Base-by-base conservation (phyloP, 495 filamentous ascomycete genomes). In the Cenococcum geophilum region DNA sequence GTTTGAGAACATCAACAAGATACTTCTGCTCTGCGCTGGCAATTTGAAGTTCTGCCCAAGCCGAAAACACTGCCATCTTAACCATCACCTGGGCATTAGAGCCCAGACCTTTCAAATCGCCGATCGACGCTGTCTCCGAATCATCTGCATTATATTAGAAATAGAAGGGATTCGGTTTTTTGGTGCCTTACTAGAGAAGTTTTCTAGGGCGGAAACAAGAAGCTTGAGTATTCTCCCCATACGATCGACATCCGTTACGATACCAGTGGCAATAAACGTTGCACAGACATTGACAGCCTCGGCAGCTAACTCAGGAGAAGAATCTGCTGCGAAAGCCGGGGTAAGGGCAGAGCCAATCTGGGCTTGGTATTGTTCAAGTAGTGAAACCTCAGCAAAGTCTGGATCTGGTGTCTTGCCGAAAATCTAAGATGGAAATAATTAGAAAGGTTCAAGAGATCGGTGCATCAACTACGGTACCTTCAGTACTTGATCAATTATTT, bases 11-110 rank as follows among this genome's bases (percentile, higher is more conserved):
- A 62, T 91, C 82, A 5, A 86, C 84, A 27, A 99, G 79, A 68
- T 97, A 97, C 34, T 84, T 85, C 59, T 97, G 91, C 66, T 97
- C 92, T 23, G 84, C 86, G 74, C 93, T 97, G 1, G 95, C 92
- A 47, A 99, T 91, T 72, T 99, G 95, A 35, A 99, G 81, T 62
- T 96, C 89, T n/a, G 93, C 95, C 93, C 93, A 99, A 8, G 91
- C 93, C n/a, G 92, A 92, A 70, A 95, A 91, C 1, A 97, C 87
- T 1, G 95, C 85, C 83, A 96, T 91, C 70, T 92, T 95, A 43
- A 99, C 91, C 93, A 99, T 99, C 27, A 96, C 91, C 61, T 92
- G 88, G 2, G 93, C 93, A 70, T 99, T 99, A 0, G 95, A 89
- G 72, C 95, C 95, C 27, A 97, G 84, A 1, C 89, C 90, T 73